Evolutionary conservation across 2,329 filamentous ascomycete species (phyloP), one percentile per base, ranked within the genome.

Genomic region (Lasiodiplodia citricola): DNA sequence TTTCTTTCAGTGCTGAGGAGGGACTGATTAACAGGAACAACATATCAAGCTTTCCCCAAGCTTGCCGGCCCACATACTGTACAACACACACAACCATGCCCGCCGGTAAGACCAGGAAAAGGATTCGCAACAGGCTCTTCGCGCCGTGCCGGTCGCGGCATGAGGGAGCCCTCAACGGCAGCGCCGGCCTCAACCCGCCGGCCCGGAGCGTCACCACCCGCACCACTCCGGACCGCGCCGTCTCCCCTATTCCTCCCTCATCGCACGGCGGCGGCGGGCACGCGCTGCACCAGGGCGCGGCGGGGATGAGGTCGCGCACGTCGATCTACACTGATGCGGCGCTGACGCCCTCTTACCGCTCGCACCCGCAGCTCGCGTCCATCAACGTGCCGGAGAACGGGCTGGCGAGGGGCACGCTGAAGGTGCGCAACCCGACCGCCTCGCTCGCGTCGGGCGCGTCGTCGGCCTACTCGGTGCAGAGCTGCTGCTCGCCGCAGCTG

Each of bases 121-220:
- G 54, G 35, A 57, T 57, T 57, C 54, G 54, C 16, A 57, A 57
- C 54, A 38, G 35, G 54, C 54, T 57, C 28, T 57, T 57, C 28
- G 54, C 54, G 54, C 54, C 54, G 31, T 57, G 54, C 54, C 35
- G 54, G 54, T 57, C 54, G 54, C 54, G 54, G 28, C 35, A 31
- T 35, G 54, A 57, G 7, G 31, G 31, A 10, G 41, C 41, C 7
- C 41, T 47, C 41, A 47, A 16, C 16, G 41, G 41, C 41, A n/a
- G 16, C 41, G 41, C 5, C 41, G 41, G 41, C 41, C 41, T 47
- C 41, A 47, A 18, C 18, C 41, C 41, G 41, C 41, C 41, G 6
- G 41, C 41, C 16, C 41, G 41, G 41, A 47, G 41, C 41, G 41
- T 47, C 41, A 47, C 41, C 6, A 47, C 16, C 41, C 41, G 41